phyloP scores from a whole-genome alignment of 768 basidiomycete species.

The Hydnomerulius pinastri region DNA sequence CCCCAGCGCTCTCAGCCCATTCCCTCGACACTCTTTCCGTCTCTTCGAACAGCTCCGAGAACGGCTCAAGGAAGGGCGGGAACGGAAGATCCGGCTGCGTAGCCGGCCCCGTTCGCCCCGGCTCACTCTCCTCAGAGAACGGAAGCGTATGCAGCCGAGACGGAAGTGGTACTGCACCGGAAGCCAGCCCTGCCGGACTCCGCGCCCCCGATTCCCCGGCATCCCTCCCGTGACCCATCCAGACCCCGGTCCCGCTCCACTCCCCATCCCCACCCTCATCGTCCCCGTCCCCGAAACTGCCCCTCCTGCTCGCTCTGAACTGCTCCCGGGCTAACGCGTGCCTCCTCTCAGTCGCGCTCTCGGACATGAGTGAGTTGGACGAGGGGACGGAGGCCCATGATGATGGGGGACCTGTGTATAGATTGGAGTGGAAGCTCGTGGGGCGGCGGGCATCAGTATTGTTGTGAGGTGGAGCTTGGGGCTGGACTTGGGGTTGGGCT shows the following conservation, averaged over 20 bases:
- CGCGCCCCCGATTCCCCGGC: too few relatives aligned
- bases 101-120: neutral
- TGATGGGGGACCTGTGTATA: slow-evolving; percentile 17
- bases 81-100: slow-evolving; percentile 7
- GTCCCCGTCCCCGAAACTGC: slow-evolving; percentile 22
- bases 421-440: slow-evolving; percentile 18
- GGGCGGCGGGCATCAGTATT: slow-evolving; percentile 5
- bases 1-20: slow-evolving; percentile 12
- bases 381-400: slow-evolving; percentile 35
- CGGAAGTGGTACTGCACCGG: too few relatives aligned
- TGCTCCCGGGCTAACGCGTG: slow-evolving; percentile 40
- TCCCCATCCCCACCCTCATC: too few relatives aligned
- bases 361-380: slow-evolving; percentile 44
- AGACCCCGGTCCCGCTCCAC: too few relatives aligned
- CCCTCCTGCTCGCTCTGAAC: slow-evolving; percentile 24
- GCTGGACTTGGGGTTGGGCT: too few relatives aligned
- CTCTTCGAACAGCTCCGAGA: slow-evolving; percentile 26
- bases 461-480: slow-evolving; percentile 5
- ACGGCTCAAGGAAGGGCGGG: slow-evolving; percentile 18
- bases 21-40: slow-evolving; percentile 10
- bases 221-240: too few relatives aligned
- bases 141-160: too few relatives aligned
- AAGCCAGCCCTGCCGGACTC: too few relatives aligned
- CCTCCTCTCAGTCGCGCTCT: slow-evolving; percentile 46
- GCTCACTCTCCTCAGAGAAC: slow-evolving; percentile 6